Evolutionary conservation across 2,329 filamentous ascomycete genomes (phyloP).

Genomic region (Blumeriella jaapii): DNA sequence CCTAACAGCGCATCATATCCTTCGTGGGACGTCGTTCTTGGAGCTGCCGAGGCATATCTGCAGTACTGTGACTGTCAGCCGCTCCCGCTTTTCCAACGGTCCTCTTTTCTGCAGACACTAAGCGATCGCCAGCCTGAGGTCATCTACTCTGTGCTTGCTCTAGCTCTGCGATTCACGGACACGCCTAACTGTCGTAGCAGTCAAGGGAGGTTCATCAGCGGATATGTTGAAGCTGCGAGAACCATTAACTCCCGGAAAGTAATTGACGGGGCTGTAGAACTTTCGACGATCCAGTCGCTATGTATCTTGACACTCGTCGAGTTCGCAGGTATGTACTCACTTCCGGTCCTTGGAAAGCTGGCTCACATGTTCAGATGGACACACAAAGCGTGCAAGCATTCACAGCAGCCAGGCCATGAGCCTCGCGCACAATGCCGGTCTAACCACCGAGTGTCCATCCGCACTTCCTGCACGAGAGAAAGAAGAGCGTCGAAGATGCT

Average conservation of each 20-base stretch:
- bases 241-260: slow-evolving; percentile 27
- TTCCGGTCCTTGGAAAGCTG: background rate
- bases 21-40: slow-evolving; percentile 29
- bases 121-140: slow-evolving; percentile 29
- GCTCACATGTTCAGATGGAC: slow-evolving; percentile 29
- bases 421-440: slow-evolving; percentile 33
- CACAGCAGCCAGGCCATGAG: slow-evolving; percentile 35
- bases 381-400: slow-evolving; percentile 33
- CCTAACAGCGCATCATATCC: slow-evolving; percentile 26
- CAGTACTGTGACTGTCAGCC: slow-evolving; percentile 39
- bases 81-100: slow-evolving; percentile 34
- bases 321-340: slow-evolving; percentile 26
- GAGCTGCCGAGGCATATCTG: slow-evolving; percentile 33
- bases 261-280: slow-evolving; percentile 27
- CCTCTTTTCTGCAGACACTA: slow-evolving; percentile 31
- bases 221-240: slow-evolving; percentile 29
- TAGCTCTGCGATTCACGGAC: slow-evolving; percentile 33
- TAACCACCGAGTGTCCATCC: slow-evolving; percentile 28
- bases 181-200: slow-evolving; percentile 18
- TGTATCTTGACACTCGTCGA: slow-evolving; percentile 30
- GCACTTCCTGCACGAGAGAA: slow-evolving; percentile 12
- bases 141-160: slow-evolving; percentile 29
- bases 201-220: slow-evolving; percentile 23
- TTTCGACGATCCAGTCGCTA: slow-evolving; percentile 31
- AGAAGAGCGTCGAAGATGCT: slow-evolving; percentile 26